phyloP scores from a whole-genome alignment of 73 alveolate species.

The Paramecium primaurelia region DNA sequence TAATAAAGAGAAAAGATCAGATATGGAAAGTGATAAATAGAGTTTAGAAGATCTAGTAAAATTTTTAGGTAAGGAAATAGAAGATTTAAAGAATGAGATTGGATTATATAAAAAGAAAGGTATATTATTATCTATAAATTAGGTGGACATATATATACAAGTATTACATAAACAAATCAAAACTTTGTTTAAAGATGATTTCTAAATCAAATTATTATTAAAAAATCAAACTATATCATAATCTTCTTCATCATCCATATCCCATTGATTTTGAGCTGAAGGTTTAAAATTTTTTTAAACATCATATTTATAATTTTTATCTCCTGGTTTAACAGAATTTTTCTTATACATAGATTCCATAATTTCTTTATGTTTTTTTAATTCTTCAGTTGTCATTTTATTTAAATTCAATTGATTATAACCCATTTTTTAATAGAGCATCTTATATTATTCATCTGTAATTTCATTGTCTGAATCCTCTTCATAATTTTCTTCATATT shows the following conservation, averaged over 20 bases:
- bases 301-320: constrained; percentile 89
- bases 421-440: constrained; percentile 54
- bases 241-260: constrained; percentile 81
- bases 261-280: constrained; percentile 80
- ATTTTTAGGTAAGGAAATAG: constrained; percentile 80
- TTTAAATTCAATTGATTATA: constrained; percentile 68
- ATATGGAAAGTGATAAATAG: constrained; percentile 73
- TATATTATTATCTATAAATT: not conserved
- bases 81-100: constrained; percentile 83
- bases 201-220: not conserved
- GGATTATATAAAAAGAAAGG: constrained; percentile 82
- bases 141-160: constrained; percentile 92
- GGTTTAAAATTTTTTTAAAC: constrained; percentile 81
- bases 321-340: constrained; percentile 86
- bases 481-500: not conserved
- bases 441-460: constrained; percentile 63
- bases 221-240: constrained; percentile 39
- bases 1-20: constrained; percentile 75
- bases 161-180: constrained; percentile 74
- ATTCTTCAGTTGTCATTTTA: constrained; percentile 68
- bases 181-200: not conserved
- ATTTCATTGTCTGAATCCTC: constrained; percentile 62
- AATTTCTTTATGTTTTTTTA: constrained; percentile 65
- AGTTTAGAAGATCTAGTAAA: constrained; percentile 75
- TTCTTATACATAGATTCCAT: constrained; percentile 88